Evolutionary conservation across 768 basidiomycete species (phyloP).

Genomic region (Saitozyma sp.): DNA sequence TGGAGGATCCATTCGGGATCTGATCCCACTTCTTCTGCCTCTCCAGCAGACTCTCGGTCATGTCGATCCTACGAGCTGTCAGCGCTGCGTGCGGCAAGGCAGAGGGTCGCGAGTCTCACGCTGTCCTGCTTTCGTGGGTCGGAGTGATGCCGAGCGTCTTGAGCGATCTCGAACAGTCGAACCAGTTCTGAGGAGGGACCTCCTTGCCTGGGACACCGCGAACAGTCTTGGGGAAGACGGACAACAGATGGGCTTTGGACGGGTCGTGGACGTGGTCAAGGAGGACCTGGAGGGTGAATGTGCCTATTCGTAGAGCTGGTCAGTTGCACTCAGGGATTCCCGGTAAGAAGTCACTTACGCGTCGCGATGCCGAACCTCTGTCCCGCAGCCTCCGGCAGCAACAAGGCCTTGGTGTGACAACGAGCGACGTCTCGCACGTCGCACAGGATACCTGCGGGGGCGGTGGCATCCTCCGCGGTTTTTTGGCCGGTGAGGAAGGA

Average conservation of each 20-base stretch:
- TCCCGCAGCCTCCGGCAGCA: slow-evolving; percentile 15
- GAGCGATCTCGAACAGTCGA: slow-evolving; percentile 14
- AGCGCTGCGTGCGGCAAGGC: neutral
- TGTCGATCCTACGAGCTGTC: slow-evolving; percentile 8
- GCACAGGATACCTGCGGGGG: slow-evolving; percentile 22
- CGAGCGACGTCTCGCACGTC: slow-evolving; percentile 19
- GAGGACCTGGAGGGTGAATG: slow-evolving; percentile 13
- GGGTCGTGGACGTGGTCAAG: slow-evolving; percentile 7
- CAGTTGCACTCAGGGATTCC: neutral
- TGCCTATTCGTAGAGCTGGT: slow-evolving; percentile 3
- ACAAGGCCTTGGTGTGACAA: slow-evolving; percentile 13
- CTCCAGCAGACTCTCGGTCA: slow-evolving; percentile 15
- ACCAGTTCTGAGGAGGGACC: slow-evolving; percentile 15
- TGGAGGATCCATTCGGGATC: too few relatives aligned
- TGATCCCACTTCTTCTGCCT: slow-evolving; percentile 6
- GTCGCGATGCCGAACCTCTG: slow-evolving; percentile 17
- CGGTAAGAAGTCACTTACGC: slow-evolving; percentile 1
- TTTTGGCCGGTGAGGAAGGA: slow-evolving; percentile 14
- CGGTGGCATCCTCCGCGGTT: slow-evolving; percentile 13
- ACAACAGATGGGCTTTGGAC: neutral
- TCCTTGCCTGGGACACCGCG: slow-evolving; percentile 5
- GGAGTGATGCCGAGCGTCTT: slow-evolving; percentile 5
- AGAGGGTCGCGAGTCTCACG: slow-evolving; percentile 8
- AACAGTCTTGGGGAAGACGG: slow-evolving; percentile 7
- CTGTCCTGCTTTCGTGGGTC: slow-evolving; percentile 7